These are phyloP conservation scores for Udeniomyces megalosporus DNA, from an alignment of 768 basidiomycete species.

Conservation along the genomic window DNA sequence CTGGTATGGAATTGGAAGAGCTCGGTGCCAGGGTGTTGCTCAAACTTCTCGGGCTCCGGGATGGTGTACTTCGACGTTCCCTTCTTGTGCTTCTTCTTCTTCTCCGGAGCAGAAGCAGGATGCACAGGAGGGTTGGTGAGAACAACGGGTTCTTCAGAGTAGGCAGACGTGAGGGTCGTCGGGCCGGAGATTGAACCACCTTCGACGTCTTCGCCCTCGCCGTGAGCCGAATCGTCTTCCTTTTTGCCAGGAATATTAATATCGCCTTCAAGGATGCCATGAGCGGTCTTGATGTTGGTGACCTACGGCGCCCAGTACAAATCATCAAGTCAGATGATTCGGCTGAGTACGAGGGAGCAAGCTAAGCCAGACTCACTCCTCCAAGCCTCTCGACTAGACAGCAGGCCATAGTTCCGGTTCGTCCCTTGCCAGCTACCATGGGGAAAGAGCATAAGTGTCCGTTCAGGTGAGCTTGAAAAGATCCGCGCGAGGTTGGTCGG, in stretches of 20 bases:
- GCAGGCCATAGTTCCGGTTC: slow-evolving; percentile 74
- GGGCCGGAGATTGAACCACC: slow-evolving; percentile 27
- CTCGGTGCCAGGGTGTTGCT: neutral
- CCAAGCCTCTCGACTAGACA: slow-evolving; percentile 44
- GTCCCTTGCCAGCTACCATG: slow-evolving; percentile 36
- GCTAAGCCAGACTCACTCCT: neutral
- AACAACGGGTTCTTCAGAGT: slow-evolving; percentile 26
- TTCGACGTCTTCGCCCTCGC: slow-evolving; percentile 21
- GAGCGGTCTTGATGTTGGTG: slow-evolving; percentile 18
- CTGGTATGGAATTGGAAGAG: slow-evolving; percentile 45
- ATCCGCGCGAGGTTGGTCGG: too few relatives aligned
- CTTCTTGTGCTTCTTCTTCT: neutral
- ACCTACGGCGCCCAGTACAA: too few relatives aligned
- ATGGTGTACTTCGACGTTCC: neutral
- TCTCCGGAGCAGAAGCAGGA: neutral
- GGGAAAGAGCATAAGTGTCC: neutral
- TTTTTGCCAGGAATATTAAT: slow-evolving; percentile 21
- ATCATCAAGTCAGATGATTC: too few relatives aligned
- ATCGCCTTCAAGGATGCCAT: slow-evolving; percentile 38
- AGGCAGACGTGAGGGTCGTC: slow-evolving; percentile 6
- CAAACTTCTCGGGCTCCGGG: neutral
- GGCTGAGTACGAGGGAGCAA: too few relatives aligned
- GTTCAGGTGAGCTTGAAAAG: too few relatives aligned
- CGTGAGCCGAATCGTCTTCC: slow-evolving; percentile 32
- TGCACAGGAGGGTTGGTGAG: neutral